Base-by-base conservation (phyloP, 331 rosid species). In the Ulmus americana region DNA sequence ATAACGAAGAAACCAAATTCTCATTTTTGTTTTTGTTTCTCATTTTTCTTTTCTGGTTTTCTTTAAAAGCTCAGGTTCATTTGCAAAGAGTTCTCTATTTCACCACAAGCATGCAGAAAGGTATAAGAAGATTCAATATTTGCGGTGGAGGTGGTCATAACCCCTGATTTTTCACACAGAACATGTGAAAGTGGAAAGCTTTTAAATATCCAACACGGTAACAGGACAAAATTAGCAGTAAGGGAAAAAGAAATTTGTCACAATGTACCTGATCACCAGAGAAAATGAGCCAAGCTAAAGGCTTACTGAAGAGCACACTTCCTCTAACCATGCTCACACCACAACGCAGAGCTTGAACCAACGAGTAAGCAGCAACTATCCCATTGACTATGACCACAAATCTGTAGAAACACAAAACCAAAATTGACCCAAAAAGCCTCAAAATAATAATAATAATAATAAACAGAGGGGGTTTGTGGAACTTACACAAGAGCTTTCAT, bases 401-500 rank as follows among this genome's bases (percentile, higher is more conserved):
- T 71, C 95, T 92, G 81, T 51, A 68, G 35, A 68, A 8, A 44
- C 0, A 28, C 7, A 12, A 60, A 64, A 14, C 7, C 35, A 40
- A 35, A 63, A 22, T 3, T 4, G 5, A 4, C 54, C 54, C 6
- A 6, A 51, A 50, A 8, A 5, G 46, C 61, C n/a, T n/a, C n/a
- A n/a, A n/a, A n/a, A n/a, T n/a, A n/a, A n/a, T n/a, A n/a, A n/a
- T n/a, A n/a, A n/a, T n/a, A n/a, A n/a, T n/a, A n/a, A n/a, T n/a
- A 39, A 43, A 38, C 13, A 6, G 41, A 14, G 13, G 39, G 65
- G 56, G 35, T 10, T 28, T 55, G 42, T 10, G 15, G 53, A 65
- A 55, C 82, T 77, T 79, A 88, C 97, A 86, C 94, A 51, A 92
- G 89, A 70, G 89, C 84, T 79, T 88, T 85, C 95, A 88, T 83